Conservation (phyloP, 2,329 filamentous ascomycete genomes). For the Aspergillus sergii region DNA sequence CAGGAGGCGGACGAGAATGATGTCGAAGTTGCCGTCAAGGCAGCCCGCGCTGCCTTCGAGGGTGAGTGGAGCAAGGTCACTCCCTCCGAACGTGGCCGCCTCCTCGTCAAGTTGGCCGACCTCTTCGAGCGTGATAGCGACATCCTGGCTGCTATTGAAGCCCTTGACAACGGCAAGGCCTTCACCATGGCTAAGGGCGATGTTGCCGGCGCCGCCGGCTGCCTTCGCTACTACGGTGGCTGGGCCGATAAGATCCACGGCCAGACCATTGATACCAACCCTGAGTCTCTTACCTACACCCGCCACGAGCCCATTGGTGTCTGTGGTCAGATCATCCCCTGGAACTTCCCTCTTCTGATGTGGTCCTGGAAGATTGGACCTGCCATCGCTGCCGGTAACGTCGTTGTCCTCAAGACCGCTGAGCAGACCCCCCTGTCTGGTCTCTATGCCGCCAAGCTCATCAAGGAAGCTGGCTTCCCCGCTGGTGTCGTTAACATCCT, state of each 20-base stretch:
- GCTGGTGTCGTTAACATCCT: constrained; percentile 64
- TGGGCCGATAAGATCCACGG: constrained; percentile 96
- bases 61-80: constrained; percentile 68
- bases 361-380: constrained; percentile 17
- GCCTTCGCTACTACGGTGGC: constrained; percentile 83
- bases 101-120: constrained; percentile 76
- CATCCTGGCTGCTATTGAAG: constrained; percentile 77
- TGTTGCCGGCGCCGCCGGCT: constrained; percentile 67
- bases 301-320: constrained; percentile 76
- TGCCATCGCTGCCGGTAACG: constrained; percentile 12
- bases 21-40: constrained; percentile 74
- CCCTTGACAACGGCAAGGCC: constrained; percentile 62
- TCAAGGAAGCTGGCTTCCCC: constrained; percentile 64
- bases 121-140: constrained; percentile 77
- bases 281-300: constrained; percentile 83
- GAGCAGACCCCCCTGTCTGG: constrained; percentile 68
- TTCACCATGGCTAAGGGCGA: constrained; percentile 64
- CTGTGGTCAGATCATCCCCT: constrained; percentile 87
- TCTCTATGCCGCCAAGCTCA: constrained; percentile 56
- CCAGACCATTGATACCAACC: constrained; percentile 78
- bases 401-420: constrained; percentile 13
- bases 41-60: constrained; percentile 84
- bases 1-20: constrained; percentile 82
- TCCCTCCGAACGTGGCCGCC: constrained; percentile 69
- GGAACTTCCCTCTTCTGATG: constrained; percentile 73